Evolutionary conservation across 2,329 filamentous ascomycete species (phyloP).

Genomic region (Fusarium dimerum): DNA sequence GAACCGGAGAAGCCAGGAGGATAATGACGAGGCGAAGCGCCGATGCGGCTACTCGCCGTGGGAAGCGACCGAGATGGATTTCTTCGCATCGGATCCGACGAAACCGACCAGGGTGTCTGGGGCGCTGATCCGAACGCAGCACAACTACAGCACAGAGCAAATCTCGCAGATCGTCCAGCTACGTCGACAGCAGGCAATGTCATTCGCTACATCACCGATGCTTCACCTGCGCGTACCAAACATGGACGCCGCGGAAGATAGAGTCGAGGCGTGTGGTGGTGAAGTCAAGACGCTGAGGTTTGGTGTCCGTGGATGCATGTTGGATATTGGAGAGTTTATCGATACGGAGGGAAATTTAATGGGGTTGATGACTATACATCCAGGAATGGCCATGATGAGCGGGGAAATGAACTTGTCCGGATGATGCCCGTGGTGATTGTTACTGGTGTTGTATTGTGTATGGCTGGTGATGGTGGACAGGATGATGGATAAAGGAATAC

Average conservation of each 20-base stretch:
- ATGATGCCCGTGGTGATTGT: neutral
- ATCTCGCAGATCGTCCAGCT: constrained; percentile 13
- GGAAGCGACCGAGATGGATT: constrained; percentile 26
- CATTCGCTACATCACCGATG: constrained; percentile 13
- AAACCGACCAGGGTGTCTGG: constrained; percentile 8
- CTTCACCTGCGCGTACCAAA: constrained; percentile 28
- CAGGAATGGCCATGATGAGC: constrained; percentile 18
- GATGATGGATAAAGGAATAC: constrained; percentile 25
- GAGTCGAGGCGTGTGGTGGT: constrained; percentile 21
- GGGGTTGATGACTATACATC: constrained; percentile 25
- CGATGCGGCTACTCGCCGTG: constrained; percentile 25
- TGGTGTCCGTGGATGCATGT: constrained; percentile 24
- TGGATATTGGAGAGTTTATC: constrained; percentile 30
- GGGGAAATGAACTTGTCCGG: constrained; percentile 2
- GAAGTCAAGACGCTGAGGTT: constrained; percentile 25
- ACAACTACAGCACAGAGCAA: constrained; percentile 7
- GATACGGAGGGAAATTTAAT: constrained; percentile 29
- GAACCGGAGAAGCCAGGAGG: constrained; percentile 13
- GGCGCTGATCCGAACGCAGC: constrained; percentile 18
- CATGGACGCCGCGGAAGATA: constrained; percentile 22
- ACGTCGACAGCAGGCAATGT: constrained; percentile 16
- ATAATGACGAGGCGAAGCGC: constrained; percentile 13
- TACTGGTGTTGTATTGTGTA: too few relatives aligned
- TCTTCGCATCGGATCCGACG: constrained; percentile 15
- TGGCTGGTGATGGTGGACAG: too few relatives aligned